A percentile compares a stretch with the other conserved stretches of the same genome.
Evolutionary conservation across 495 filamentous ascomycete genomes (phyloP).

Genomic region (Aspergillus asperescens): DNA sequence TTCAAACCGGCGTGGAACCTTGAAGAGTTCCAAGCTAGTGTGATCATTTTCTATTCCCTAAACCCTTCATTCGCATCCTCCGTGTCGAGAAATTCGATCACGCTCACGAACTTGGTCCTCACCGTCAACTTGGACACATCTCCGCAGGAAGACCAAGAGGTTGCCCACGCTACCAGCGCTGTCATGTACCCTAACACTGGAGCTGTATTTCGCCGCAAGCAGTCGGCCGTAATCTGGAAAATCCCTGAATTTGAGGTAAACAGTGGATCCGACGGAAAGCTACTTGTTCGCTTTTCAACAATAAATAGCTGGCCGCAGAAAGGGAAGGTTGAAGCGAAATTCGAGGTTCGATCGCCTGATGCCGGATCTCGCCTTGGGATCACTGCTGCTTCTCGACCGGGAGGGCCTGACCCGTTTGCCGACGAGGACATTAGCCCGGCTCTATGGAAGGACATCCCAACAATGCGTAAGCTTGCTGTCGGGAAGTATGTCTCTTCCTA

Average conservation of each 20-base stretch:
- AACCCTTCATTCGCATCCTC: slow-evolving; percentile 62
- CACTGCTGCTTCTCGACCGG: slow-evolving; percentile 27
- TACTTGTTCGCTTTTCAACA: slow-evolving; percentile 73
- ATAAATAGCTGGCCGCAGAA: slow-evolving; percentile 70
- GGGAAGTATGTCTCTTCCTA: slow-evolving; percentile 62
- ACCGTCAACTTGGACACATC: slow-evolving; percentile 67
- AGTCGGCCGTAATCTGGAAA: slow-evolving; percentile 83
- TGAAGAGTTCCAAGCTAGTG: slow-evolving; percentile 73
- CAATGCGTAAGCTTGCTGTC: slow-evolving; percentile 66
- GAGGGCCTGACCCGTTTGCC: slow-evolving; percentile 59
- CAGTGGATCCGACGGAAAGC: slow-evolving; percentile 51
- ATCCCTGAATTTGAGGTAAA: slow-evolving; percentile 71
- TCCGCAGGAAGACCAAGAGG: slow-evolving; percentile 37
- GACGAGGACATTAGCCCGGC: slow-evolving; percentile 48
- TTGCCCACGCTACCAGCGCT: slow-evolving; percentile 40
- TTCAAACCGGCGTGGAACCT: slow-evolving; percentile 79
- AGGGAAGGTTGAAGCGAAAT: slow-evolving; percentile 73
- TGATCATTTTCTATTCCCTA: slow-evolving; percentile 79
- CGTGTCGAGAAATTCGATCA: slow-evolving; percentile 44
- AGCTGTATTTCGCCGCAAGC: slow-evolving; percentile 75
- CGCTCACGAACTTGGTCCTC: slow-evolving; percentile 75
- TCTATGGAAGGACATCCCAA: slow-evolving; percentile 68
- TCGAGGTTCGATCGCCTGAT: slow-evolving; percentile 61
- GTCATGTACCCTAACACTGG: slow-evolving; percentile 46
- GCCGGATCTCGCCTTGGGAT: slow-evolving; percentile 60